Evolutionary conservation across 73 alveolate species (phyloP), one percentile per base, ranked within the genome.

Genomic region (Symbiodinium natans): DNA sequence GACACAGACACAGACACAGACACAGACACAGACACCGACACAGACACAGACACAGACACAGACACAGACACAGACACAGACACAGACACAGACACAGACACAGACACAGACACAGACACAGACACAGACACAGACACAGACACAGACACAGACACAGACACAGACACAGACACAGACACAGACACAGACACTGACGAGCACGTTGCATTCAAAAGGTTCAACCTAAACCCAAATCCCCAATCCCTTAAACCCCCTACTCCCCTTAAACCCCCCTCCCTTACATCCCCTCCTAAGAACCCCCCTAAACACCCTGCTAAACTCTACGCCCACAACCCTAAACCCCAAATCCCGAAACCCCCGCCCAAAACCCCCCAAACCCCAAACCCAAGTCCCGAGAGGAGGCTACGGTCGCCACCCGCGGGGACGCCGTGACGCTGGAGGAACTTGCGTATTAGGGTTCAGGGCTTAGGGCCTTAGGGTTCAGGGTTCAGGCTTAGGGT

Each of bases 321-420:
- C n/a, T n/a, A n/a, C n/a, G n/a, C n/a, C n/a, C n/a, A n/a, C n/a
- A n/a, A n/a, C n/a, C n/a, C n/a, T n/a, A n/a, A n/a, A n/a, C n/a
- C n/a, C n/a, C n/a, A n/a, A n/a, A n/a, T n/a, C n/a, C n/a, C n/a
- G n/a, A n/a, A n/a, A n/a, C n/a, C n/a, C n/a, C n/a, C n/a, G n/a
- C n/a, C n/a, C n/a, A n/a, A n/a, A n/a, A n/a, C n/a, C n/a, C n/a
- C n/a, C n/a, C n/a, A n/a, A n/a, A n/a, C n/a, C n/a, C n/a, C n/a
- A n/a, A n/a, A n/a, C n/a, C n/a, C n/a, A n/a, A n/a, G n/a, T n/a
- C n/a, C n/a, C 56, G 5, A 43, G 11, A 90, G 97, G 97, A 90
- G 83, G 97, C 97, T 10, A 42, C 97, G 25, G 97, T 68, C 56
- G 87, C 43, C 52, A 73, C 97, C 11, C 75, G 80, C 54, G 46